phyloP scores from a whole-genome alignment of 306 rosid species.

The Malus sylvestris region DNA sequence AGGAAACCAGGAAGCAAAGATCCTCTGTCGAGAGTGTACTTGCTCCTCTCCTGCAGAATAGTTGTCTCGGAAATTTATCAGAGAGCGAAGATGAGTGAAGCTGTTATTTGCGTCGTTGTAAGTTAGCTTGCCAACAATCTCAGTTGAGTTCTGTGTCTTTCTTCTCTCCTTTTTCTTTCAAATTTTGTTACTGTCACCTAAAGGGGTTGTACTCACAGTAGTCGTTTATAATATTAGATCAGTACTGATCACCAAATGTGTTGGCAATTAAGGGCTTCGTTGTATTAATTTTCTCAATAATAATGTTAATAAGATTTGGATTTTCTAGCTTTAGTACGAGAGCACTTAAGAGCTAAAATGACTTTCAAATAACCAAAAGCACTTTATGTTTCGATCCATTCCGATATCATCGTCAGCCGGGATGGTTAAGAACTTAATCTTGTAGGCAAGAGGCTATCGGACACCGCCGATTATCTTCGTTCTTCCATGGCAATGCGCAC shows the following conservation, averaged over 20 bases:
- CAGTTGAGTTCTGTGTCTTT: background rate
- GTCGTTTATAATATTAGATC: background rate
- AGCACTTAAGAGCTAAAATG: background rate
- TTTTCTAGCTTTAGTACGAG: too few species aligned
- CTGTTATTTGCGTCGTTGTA: conserved; percentile 8
- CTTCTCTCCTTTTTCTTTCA: background rate
- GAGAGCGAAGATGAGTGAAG: conserved; percentile 28
- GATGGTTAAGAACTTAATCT: background rate
- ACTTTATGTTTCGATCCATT: background rate
- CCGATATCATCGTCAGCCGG: background rate
- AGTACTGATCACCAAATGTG: background rate
- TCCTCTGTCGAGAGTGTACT: conserved; percentile 49
- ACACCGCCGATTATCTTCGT: background rate
- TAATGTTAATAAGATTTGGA: background rate
- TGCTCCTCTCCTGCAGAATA: conserved; percentile 51
- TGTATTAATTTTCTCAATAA: background rate
- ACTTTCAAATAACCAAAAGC: background rate
- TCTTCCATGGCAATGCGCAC: background rate
- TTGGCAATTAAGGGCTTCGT: background rate
- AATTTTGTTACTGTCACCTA: background rate
- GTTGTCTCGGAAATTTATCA: conserved; percentile 22
- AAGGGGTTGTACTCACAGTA: background rate
- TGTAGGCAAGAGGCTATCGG: too few species aligned
- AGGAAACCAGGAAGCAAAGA: conserved; percentile 60
- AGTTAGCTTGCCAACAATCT: conserved; percentile 22